Percentiles rank a stretch among this genome's conserved stretches.
phyloP scores from a whole-genome alignment of 768 basidiomycete species.

The Xerocomellus amylosporus region DNA sequence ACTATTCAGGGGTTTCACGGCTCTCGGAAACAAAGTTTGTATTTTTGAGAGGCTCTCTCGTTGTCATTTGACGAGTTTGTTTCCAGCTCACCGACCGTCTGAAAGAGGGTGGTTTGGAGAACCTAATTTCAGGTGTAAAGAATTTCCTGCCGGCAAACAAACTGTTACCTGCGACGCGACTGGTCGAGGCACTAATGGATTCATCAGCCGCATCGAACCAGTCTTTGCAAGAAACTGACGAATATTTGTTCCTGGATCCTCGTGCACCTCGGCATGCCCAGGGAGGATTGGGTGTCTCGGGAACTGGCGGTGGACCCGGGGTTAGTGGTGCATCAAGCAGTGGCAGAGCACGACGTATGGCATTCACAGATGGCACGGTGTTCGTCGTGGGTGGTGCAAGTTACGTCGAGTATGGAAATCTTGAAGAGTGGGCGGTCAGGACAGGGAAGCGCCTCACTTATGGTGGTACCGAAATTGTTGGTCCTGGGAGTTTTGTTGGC shows the following conservation, averaged over 20 bases:
- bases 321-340: slow-evolving; percentile 32
- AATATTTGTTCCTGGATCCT: slow-evolving; percentile 92
- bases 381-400: slow-evolving; percentile 97
- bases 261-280: slow-evolving; percentile 62
- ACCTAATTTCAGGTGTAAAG: slow-evolving; percentile 95
- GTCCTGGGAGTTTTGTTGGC: slow-evolving; percentile 80
- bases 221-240: slow-evolving; percentile 94
- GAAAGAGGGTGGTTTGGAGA: slow-evolving; percentile 95
- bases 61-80: background rate
- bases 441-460: slow-evolving; percentile 87
- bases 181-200: slow-evolving; percentile 97
- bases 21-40: slow-evolving; percentile 81
- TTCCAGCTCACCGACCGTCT: slow-evolving; percentile 84
- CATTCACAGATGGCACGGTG: slow-evolving; percentile 84
- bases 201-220: slow-evolving; percentile 91
- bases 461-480: slow-evolving; percentile 93
- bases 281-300: slow-evolving; percentile 49
- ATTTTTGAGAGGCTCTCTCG: background rate
- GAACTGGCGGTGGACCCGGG: slow-evolving; percentile 44
- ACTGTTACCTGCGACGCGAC: slow-evolving; percentile 84
- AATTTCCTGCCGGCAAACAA: slow-evolving; percentile 97
- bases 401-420: slow-evolving; percentile 95
- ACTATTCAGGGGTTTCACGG: slow-evolving; percentile 91
- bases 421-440: slow-evolving; percentile 88
- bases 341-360: slow-evolving; percentile 59